Base-by-base conservation (phyloP, 345 rosid species). In the Salix viminalis region DNA sequence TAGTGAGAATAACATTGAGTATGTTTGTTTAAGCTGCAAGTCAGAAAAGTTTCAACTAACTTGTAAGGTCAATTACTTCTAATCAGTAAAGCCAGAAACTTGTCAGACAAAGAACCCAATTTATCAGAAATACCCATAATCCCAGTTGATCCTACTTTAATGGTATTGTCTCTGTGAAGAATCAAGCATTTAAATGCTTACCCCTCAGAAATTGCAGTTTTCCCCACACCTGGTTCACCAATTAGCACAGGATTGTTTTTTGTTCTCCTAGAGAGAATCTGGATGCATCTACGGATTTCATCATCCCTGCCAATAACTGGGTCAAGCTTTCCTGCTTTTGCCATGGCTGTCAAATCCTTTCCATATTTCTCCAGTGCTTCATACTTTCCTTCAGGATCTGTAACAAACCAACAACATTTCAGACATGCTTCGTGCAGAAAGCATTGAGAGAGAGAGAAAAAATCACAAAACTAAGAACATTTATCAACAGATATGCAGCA, bases 191-290 rank as follows among this genome's bases (percentile, higher is more conserved):
- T 56, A 42, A 65, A 34, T 60, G 77, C 83, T 85, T 84, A 96
- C 99, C 99, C 99, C 84, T 96, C 98, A 50, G 99, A 94, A 56
- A 96, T 92, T 69, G 99, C 99, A 80, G 99, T 94, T 89, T 96
- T 96, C 56, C 99, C 99, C 70, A 94, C 99, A 70, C 99, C 99
- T 6, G 98, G 98, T 82, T 96, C 99, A 83, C 98, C 98, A 50
- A 96, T 96, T 70, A 94, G 88, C 77, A 96, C 99, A 42, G 98
- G 99, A 75, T 96, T 96, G 88, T 96, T 96, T 87, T 96, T 96
- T 3, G 98, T 96, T 79, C 99, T 92, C 90, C 99, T 91, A 0
- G 98, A 96, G 37, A 96, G 97, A 79, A 96, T 96, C 86, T 94
- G 97, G 76, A 96, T 92, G 84, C 99, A 96, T 82, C 99, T 88